Percentiles rank a stretch among this genome's conserved stretches.
Evolutionary conservation across 495 filamentous ascomycete species (phyloP).

Genomic region (Apiosordaria backusii): DNA sequence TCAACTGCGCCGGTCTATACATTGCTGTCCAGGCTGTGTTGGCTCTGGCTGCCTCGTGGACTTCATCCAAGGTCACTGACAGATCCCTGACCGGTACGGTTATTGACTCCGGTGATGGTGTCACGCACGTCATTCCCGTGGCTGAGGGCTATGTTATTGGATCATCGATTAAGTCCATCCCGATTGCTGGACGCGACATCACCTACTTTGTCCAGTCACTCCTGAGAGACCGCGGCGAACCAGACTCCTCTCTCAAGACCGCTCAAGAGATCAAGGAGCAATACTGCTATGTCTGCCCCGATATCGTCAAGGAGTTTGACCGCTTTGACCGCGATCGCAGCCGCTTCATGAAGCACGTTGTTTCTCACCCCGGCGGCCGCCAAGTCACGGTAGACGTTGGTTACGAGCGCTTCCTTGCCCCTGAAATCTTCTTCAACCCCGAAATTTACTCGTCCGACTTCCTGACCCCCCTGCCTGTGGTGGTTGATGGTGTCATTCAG

Average conservation of each 20-base stretch:
- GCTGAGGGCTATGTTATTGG: slow-evolving; percentile 99
- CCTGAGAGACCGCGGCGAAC: slow-evolving; percentile 91
- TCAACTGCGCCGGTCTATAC: slow-evolving; percentile 98
- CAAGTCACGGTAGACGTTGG: slow-evolving; percentile 86
- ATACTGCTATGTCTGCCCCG: slow-evolving; percentile 95
- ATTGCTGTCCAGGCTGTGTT: slow-evolving; percentile 98
- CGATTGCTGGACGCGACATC: slow-evolving; percentile 94
- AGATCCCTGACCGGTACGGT: slow-evolving; percentile 97
- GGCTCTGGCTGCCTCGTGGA: slow-evolving; percentile 95
- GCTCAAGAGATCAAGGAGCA: slow-evolving; percentile 97
- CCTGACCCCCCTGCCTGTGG: slow-evolving; percentile 85
- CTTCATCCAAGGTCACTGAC: slow-evolving; percentile 93
- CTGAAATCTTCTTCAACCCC: slow-evolving; percentile 99
- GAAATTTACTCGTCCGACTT: slow-evolving; percentile 99
- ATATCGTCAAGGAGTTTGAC: slow-evolving; percentile 96
- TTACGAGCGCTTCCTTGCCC: slow-evolving; percentile 96
- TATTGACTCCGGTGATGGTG: slow-evolving; percentile 95
- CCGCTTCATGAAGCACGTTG: slow-evolving; percentile 82
- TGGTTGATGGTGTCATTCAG: slow-evolving; percentile 96
- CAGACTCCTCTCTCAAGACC: slow-evolving; percentile 94
- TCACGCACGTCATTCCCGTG: slow-evolving; percentile 97
- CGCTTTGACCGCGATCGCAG: slow-evolving; percentile 89
- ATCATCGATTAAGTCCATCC: slow-evolving; percentile 97
- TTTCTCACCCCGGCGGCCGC: slow-evolving; percentile 80
- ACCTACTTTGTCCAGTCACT: slow-evolving; percentile 97